These are phyloP conservation scores for Diplodia mutila DNA, from an alignment of 2,329 filamentous ascomycete species.

Conservation along the genomic window DNA sequence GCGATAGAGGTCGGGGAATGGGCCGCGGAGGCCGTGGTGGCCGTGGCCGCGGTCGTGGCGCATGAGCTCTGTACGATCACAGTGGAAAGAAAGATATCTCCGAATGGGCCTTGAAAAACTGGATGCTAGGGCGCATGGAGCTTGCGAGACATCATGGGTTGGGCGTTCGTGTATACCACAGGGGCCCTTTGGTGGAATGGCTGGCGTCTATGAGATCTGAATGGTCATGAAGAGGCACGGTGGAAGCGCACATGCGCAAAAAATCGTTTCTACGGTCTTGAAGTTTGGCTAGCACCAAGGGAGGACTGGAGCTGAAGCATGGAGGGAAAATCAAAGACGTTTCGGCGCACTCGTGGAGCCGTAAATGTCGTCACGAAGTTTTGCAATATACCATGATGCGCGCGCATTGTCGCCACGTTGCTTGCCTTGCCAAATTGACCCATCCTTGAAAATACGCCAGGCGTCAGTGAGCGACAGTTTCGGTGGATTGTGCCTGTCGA, in stretches of 20 bases:
- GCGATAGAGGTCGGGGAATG: conserved; percentile 44
- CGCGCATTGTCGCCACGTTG: not conserved
- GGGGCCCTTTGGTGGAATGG: not conserved
- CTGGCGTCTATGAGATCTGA: not conserved
- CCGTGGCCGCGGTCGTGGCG: conserved; percentile 54
- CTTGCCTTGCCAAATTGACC: not conserved
- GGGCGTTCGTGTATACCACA: not conserved
- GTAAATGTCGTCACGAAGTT: not conserved
- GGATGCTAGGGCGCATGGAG: not conserved
- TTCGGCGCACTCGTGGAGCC: not conserved
- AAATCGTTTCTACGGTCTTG: not conserved
- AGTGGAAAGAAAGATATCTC: not conserved
- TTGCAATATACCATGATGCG: conserved; percentile 1
- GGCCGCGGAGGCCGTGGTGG: conserved; percentile 61
- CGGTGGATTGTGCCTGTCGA: not conserved
- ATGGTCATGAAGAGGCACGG: not conserved
- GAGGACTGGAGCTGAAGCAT: not conserved
- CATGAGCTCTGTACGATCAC: not conserved
- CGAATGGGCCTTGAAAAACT: not conserved
- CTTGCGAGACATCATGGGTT: not conserved
- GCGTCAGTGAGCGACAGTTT: not conserved
- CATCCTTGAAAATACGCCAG: not conserved
- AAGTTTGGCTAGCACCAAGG: not conserved
- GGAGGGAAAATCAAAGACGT: not conserved
- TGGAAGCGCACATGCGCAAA: not conserved